Evolutionary conservation across 352 stramenopile genomes (phyloP).

Genomic region (Phytopythium litorale): DNA sequence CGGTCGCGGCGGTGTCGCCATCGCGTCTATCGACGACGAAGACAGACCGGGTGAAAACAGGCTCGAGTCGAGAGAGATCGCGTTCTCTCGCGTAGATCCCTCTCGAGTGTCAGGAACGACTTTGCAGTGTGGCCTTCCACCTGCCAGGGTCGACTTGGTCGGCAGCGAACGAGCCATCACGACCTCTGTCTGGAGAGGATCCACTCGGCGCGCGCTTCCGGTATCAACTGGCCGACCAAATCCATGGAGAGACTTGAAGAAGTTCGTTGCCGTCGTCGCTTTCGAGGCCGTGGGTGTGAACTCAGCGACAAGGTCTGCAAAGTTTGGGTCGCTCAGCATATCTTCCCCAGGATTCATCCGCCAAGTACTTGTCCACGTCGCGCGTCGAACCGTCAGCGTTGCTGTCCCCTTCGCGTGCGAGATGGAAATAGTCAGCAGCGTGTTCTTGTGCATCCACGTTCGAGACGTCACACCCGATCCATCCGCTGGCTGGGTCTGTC

Average conservation of each 20-base stretch:
- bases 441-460: slow-evolving; percentile 51
- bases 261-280: neutral
- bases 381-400: slow-evolving; percentile 43
- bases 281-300: neutral
- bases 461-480: slow-evolving; percentile 12
- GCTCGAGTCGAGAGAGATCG: slow-evolving; percentile 1
- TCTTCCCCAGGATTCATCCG: slow-evolving; percentile 23
- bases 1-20: neutral
- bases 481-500: neutral
- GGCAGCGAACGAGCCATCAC: slow-evolving; percentile 7
- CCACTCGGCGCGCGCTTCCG: too few relatives aligned
- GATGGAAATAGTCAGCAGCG: slow-evolving; percentile 50
- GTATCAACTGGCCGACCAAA: neutral
- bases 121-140: neutral
- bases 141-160: neutral
- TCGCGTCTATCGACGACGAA: neutral
- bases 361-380: slow-evolving; percentile 54
- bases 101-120: slow-evolving; percentile 2
- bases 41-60: neutral
- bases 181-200: neutral
- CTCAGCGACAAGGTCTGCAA: neutral
- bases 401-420: slow-evolving; percentile 16
- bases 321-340: slow-evolving; percentile 13
- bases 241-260: neutral
- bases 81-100: neutral